Evolutionary conservation across 805 yeast genomes (phyloP), one percentile per base, ranked within the genome.

Genomic region (Zygosaccharomyces bailii): DNA sequence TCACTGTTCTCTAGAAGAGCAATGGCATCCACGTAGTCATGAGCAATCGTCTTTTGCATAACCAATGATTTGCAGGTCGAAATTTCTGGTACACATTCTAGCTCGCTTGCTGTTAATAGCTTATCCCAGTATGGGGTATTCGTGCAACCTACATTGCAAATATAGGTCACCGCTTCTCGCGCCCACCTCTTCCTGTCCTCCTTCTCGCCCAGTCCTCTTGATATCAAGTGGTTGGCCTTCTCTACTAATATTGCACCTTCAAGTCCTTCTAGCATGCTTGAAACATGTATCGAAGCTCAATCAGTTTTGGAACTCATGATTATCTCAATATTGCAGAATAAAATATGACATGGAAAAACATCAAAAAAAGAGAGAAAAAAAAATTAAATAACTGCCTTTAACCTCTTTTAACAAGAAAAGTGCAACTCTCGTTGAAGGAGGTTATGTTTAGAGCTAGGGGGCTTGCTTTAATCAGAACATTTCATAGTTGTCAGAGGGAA

Each of bases 21-120:
- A 17, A 57, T 39, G 1, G 64, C 63, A 5, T 57, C 59, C 2
- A 42, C 23, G 40, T 52, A 60, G 14, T 59, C 51, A 38, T 56
- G 62, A 1, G 55, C 39, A 6, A 60, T 39, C 2, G 54, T 39
- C 35, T 50, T 54, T 24, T 46, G 45, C 29, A 39, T 18, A 8
- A 32, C 37, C 21, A 32, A 23, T 7, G 21, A 33, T 21, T 33
- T 37, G 33, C 24, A 34, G 11, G 34, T 34, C 10, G 42, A 32
- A 11, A 17, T 18, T 18, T 43, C 34, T 14, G 43, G 43, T 6
- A 44, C 34, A 29, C n/a, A 29, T 13, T 43, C 27, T 17, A 36
- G 4, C 16, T 50, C 50, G 27, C 51, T 46, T 3, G 29, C 34
- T 2, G 16, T 8, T 13, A 42, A 14, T 7, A 57, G 35, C 7